Evolutionary conservation across 352 stramenopile species (phyloP), one percentile per base, ranked within the genome.

Genomic region (Saprolegnia parasitica): DNA sequence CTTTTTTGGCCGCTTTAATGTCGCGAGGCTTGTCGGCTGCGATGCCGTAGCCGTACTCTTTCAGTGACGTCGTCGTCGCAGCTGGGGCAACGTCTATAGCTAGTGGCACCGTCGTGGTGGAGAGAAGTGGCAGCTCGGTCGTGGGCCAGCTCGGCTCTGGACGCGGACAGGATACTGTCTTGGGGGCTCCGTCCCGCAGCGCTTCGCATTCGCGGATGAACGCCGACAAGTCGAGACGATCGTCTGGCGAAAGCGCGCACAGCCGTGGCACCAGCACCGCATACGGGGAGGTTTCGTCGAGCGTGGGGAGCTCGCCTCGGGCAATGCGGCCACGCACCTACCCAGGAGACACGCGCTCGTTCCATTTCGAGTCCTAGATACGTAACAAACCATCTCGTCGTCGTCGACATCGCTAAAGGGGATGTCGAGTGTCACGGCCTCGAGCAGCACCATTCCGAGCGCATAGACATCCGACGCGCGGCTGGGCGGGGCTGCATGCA

Each of bases 371-470:
- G n/a, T n/a, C n/a, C n/a, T n/a, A n/a, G n/a, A n/a, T n/a, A n/a
- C n/a, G n/a, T n/a, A 49, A 42, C 54, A 42, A 40, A 32, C 10
- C 4, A 29, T 32, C 42, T 40, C 29, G 18, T 63, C 56, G 18
- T 45, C 40, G 16, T 46, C 5, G 29, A 45, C 13, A 24, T 45
- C 16, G 21, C 40, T 39, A 65, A 65, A 93, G 0, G 84, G 84
- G 0, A 80, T 65, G 11, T 78, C 74, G 0, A 74, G 72, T 0
- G 83, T 88, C 29, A 90, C 67, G 1, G 81, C 77, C 46, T 93
- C 83, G 8, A 89, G n/a, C 26, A 91, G 88, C 47, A 79, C 89
- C 83, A 93, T 89, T n/a, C 84, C 84, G 42, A 91, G 84, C 15
- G 81, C 79, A 67, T 88, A 93, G 45, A 91, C 76, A 58, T 93